Evolutionary conservation across 352 stramenopile genomes (phyloP).

Genomic region (Globisporangium camurandrum): DNA sequence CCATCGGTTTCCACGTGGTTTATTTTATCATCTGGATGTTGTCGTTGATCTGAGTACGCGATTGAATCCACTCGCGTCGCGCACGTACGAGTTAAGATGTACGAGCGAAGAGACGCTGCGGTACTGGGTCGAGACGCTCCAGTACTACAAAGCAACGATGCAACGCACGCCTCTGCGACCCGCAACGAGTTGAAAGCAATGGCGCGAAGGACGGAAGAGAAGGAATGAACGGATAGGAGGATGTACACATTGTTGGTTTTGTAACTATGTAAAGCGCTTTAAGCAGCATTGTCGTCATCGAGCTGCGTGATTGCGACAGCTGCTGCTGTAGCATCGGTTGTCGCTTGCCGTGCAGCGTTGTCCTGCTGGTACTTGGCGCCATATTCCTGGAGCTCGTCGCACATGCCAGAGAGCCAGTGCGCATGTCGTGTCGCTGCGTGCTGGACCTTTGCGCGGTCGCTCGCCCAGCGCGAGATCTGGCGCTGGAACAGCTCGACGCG

Average conservation of each 20-base stretch:
- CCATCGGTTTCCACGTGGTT: constrained; percentile 26
- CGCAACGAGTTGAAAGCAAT: constrained; percentile 20
- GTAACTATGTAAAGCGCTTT: too few species aligned
- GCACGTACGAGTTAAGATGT: constrained; percentile 65
- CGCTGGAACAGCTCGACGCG: constrained; percentile 30
- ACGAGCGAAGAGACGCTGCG: constrained; percentile 42
- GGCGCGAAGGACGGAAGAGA: background rate
- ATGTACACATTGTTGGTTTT: background rate
- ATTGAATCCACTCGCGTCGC: constrained; percentile 42
- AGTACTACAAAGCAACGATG: constrained; percentile 52
- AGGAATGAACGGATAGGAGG: background rate
- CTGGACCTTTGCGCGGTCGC: constrained; percentile 49
- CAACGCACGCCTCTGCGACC: constrained; percentile 30
- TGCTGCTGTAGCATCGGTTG: too few species aligned
- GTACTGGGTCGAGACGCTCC: constrained; percentile 64
- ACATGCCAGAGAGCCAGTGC: constrained; percentile 53
- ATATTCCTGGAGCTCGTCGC: constrained; percentile 56
- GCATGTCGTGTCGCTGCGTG: constrained; percentile 50
- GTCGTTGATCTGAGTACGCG: constrained; percentile 61
- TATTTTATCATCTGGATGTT: constrained; percentile 54
- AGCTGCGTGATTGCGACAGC: constrained; percentile 12
- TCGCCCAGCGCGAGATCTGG: constrained; percentile 53
- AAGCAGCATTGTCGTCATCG: constrained; percentile 4
- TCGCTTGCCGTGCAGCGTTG: constrained; percentile 8
- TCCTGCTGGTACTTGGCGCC: constrained; percentile 31